Evolutionary conservation across 306 rosid species (phyloP).

Genomic region (Datisca glomerata): DNA sequence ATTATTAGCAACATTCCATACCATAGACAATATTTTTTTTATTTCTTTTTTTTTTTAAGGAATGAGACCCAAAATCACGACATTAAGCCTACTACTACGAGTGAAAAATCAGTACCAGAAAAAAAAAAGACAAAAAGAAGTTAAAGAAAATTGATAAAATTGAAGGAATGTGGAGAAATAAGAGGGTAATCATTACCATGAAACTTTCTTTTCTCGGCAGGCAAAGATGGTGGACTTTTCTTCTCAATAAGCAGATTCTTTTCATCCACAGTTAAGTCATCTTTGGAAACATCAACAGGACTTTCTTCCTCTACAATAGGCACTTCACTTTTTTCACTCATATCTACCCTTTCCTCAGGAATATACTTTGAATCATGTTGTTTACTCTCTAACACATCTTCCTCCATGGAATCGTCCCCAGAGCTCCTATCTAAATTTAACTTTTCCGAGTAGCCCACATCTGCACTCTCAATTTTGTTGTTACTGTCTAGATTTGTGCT

Average conservation of each 20-base stretch:
- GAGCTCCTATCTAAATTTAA: constrained; percentile 95
- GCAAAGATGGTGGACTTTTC: constrained; percentile 28
- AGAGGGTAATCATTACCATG: constrained; percentile 41
- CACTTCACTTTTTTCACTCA: constrained; percentile 31
- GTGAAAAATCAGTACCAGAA: too few species aligned
- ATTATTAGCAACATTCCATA: too few species aligned
- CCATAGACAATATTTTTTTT: too few species aligned
- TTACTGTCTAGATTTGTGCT: constrained; percentile 33
- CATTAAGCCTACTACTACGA: too few species aligned
- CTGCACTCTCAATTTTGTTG: constrained; percentile 40
- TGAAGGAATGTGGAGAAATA: too few species aligned
- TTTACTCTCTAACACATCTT: constrained; percentile 75
- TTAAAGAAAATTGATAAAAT: too few species aligned
- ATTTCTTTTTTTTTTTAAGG: too few species aligned
- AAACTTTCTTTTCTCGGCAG: constrained; percentile 74
- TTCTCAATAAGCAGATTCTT: constrained; percentile 32
- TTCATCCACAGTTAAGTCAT: constrained; percentile 37
- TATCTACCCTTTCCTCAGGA: constrained; percentile 44
- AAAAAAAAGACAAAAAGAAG: too few species aligned
- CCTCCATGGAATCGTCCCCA: constrained; percentile 98
- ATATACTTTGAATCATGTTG: constrained; percentile 61
- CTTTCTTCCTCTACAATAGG: constrained; percentile 32
- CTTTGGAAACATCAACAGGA: constrained; percentile 29
- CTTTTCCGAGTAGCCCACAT: constrained; percentile 76
- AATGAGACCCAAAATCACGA: too few species aligned